Evolutionary conservation across 2,329 filamentous ascomycete genomes (phyloP).

Genomic region (Ilyonectria mors-panacis): DNA sequence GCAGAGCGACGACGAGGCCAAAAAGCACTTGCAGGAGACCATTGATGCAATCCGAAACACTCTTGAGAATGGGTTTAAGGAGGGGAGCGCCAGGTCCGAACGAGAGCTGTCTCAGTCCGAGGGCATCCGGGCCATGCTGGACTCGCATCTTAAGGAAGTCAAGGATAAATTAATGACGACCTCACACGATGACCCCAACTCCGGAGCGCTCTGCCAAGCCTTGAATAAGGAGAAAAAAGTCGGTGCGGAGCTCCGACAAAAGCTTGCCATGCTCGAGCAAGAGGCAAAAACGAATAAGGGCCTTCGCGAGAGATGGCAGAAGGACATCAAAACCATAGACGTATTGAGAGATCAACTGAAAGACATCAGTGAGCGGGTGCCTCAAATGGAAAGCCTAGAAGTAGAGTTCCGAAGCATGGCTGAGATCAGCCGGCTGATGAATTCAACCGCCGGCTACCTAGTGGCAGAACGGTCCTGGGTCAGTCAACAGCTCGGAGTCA

Average conservation of each 20-base stretch:
- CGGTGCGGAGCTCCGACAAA: conserved; percentile 32
- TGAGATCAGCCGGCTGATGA: conserved; percentile 48
- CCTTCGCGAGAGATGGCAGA: conserved; percentile 46
- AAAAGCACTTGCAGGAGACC: conserved; percentile 36
- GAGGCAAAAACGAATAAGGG: conserved; percentile 36
- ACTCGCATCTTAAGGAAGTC: conserved; percentile 41
- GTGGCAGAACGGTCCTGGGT: conserved; percentile 50
- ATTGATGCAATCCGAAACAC: conserved; percentile 37
- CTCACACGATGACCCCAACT: not conserved
- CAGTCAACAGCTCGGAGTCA: conserved; percentile 39
- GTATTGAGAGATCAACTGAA: conserved; percentile 45
- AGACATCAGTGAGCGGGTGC: conserved; percentile 41
- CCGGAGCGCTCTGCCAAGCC: conserved; percentile 21
- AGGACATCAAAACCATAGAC: conserved; percentile 49
- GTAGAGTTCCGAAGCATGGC: conserved; percentile 45
- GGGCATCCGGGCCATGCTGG: conserved; percentile 30
- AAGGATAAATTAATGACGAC: conserved; percentile 33
- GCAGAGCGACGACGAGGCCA: conserved; percentile 30
- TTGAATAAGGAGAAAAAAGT: conserved; percentile 34
- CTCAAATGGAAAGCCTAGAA: conserved; percentile 46
- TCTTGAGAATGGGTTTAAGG: conserved; percentile 44
- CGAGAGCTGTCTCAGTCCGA: conserved; percentile 33
- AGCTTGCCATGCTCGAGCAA: conserved; percentile 42
- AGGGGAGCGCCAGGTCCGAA: conserved; percentile 41
- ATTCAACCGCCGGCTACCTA: conserved; percentile 50